Evolutionary conservation across 345 rosid genomes (phyloP).

Genomic region (Brassica carinata): DNA sequence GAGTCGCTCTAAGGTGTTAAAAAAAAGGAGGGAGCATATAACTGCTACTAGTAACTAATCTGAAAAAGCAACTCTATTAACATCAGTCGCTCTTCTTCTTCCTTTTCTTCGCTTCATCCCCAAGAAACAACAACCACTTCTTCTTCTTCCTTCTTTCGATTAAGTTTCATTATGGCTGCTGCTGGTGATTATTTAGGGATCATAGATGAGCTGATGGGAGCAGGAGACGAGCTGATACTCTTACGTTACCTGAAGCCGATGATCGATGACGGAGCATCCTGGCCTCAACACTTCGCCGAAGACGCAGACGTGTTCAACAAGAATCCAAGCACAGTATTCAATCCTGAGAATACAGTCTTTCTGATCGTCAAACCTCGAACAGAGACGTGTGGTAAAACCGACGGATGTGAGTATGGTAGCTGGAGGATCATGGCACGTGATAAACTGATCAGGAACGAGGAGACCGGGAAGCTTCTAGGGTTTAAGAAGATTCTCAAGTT

Average conservation of each 20-base stretch:
- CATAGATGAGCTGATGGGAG: background rate
- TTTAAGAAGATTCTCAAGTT: constrained; percentile 6
- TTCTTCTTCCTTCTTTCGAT: background rate
- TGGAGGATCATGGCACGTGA: background rate
- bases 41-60: background rate
- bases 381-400: background rate
- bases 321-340: background rate
- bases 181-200: background rate
- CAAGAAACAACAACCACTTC: background rate
- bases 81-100: background rate
- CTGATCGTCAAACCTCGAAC: background rate
- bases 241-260: background rate
- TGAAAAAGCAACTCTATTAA: background rate
- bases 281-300: background rate
- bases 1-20: too few species aligned
- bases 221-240: background rate
- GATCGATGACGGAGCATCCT: background rate
- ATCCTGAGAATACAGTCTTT: background rate
- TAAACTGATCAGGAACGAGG: background rate
- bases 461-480: background rate
- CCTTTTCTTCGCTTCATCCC: background rate
- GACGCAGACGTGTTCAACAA: constrained; percentile 15
- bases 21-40: background rate
- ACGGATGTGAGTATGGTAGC: background rate
- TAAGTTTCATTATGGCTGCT: background rate